A percentile compares a stretch with the other conserved stretches of the same genome.
Evolutionary conservation across 2,329 filamentous ascomycete genomes (phyloP).

Genomic region (Cryphonectria parasitica): DNA sequence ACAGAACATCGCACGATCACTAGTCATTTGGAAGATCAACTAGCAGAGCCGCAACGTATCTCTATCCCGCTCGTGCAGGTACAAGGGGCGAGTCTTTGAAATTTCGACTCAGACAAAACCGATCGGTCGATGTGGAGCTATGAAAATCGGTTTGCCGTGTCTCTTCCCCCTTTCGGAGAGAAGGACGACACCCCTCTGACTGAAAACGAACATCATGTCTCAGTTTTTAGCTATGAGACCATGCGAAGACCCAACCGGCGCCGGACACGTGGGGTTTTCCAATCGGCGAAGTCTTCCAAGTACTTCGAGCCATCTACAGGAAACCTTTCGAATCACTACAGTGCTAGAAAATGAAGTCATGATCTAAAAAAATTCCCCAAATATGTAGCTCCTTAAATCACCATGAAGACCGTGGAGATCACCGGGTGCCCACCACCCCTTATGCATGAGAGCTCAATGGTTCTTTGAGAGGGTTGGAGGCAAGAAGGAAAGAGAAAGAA

Average conservation of each 20-base stretch:
- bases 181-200: background rate
- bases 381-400: background rate
- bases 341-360: too few relatives aligned
- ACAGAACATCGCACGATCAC: slow-evolving; percentile 1
- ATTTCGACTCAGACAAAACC: slow-evolving; percentile 2
- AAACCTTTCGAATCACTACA: background rate
- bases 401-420: background rate
- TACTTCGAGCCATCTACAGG: background rate
- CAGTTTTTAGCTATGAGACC: slow-evolving; percentile 24
- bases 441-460: background rate
- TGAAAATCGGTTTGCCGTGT: background rate
- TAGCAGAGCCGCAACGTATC: slow-evolving; percentile 15
- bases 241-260: slow-evolving; percentile 25
- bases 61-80: slow-evolving; percentile 8
- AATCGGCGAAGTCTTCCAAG: background rate
- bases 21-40: slow-evolving; percentile 9
- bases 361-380: too few relatives aligned
- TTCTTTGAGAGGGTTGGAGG: background rate
- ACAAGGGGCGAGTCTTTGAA: background rate
- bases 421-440: background rate
- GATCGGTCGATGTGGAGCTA: slow-evolving; percentile 4
- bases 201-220: slow-evolving; percentile 25
- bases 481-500: background rate
- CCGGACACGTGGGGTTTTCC: slow-evolving; percentile 24
- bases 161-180: slow-evolving; percentile 7